These are phyloP conservation scores for Pyrenochaeta sp. DNA, from an alignment of 2,329 filamentous ascomycete species.

Conservation along the genomic window DNA sequence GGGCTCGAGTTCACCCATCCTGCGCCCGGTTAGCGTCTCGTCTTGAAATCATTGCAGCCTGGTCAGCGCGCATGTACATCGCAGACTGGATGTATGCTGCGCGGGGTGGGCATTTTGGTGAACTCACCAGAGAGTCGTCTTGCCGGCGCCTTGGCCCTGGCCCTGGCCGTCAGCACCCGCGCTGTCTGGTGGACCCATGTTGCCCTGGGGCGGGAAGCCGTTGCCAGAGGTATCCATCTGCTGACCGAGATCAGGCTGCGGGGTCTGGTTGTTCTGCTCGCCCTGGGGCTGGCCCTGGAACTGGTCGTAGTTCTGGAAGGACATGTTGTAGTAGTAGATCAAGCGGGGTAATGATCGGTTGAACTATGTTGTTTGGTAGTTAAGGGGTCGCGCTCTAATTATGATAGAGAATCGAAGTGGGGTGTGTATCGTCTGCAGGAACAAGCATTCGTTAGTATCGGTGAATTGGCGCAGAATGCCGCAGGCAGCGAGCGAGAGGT, in stretches of 20 bases:
- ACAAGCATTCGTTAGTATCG: constrained; percentile 37
- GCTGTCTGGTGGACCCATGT: constrained; percentile 54
- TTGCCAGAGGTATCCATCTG: constrained; percentile 62
- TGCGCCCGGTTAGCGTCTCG: constrained; percentile 53
- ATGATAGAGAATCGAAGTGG: constrained; percentile 38
- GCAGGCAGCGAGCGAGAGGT: constrained; percentile 14
- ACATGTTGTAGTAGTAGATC: constrained; percentile 60
- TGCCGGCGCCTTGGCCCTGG: constrained; percentile 54
- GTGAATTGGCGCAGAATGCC: constrained; percentile 26
- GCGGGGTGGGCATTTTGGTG: constrained; percentile 4
- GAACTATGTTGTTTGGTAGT: constrained; percentile 15
- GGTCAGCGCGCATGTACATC: background rate
- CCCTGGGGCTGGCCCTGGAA: constrained; percentile 67
- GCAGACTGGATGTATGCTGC: constrained; percentile 2
- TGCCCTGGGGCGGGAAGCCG: constrained; percentile 59
- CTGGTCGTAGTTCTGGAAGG: constrained; percentile 71
- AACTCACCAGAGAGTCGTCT: constrained; percentile 63
- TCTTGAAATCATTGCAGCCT: background rate
- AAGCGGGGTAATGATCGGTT: constrained; percentile 27
- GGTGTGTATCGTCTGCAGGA: constrained; percentile 31
- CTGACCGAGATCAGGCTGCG: constrained; percentile 64
- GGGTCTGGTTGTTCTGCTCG: constrained; percentile 58
- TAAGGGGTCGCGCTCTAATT: constrained; percentile 41
- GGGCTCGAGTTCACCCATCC: constrained; percentile 98
- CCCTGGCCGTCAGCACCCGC: constrained; percentile 45